Evolutionary conservation across 441 rosid genomes (phyloP).

Genomic region (Metrosideros polymorpha): DNA sequence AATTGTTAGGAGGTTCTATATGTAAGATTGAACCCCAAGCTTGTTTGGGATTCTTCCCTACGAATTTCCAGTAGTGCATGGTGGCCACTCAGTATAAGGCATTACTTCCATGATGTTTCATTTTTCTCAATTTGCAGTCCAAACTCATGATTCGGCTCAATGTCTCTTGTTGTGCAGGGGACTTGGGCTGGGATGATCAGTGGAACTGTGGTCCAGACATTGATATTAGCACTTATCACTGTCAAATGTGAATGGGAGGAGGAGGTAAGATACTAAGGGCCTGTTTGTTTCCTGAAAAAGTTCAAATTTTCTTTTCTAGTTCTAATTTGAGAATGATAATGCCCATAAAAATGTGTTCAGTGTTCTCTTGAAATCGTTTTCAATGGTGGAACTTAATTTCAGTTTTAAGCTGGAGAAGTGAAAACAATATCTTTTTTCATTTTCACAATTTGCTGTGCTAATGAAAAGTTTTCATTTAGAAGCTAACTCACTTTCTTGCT

Average conservation of each 20-base stretch:
- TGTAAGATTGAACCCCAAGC: background rate
- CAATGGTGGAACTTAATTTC: background rate
- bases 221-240: background rate
- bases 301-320: background rate
- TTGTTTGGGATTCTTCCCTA: background rate
- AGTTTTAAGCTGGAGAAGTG: background rate
- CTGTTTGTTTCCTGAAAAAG: background rate
- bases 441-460: background rate
- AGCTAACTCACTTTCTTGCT: background rate
- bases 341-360: background rate
- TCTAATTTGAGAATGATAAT: background rate
- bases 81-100: background rate
- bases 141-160: background rate
- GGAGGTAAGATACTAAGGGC: background rate
- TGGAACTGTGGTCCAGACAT: conserved; percentile 2
- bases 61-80: background rate
- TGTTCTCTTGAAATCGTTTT: background rate
- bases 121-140: background rate
- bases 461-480: background rate
- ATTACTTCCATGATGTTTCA: background rate
- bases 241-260: background rate
- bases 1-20: background rate
- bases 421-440: background rate
- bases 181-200: background rate
- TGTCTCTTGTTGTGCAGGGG: background rate